A percentile compares a stretch with the other conserved stretches of the same genome.
Evolutionary conservation across 2,329 filamentous ascomycete species (phyloP).

Genomic region (Trichoderma lentiforme): DNA sequence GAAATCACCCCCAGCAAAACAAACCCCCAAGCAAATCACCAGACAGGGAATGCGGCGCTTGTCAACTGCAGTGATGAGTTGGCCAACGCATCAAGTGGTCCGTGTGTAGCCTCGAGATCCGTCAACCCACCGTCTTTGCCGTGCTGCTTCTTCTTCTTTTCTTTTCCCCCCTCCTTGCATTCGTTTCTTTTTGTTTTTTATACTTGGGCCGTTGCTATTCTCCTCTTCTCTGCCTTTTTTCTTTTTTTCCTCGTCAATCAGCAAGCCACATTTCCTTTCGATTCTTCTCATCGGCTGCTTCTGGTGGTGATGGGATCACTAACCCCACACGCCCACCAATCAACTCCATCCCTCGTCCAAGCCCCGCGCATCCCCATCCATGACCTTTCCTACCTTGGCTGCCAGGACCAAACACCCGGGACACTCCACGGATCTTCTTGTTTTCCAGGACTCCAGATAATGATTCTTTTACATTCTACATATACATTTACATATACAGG

Average conservation of each 20-base stretch:
- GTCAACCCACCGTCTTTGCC: slow-evolving; percentile 10
- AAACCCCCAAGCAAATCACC: slow-evolving; percentile 16
- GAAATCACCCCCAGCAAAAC: neutral
- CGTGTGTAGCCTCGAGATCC: slow-evolving; percentile 37
- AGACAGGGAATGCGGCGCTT: slow-evolving; percentile 29
- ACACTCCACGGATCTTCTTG: slow-evolving; percentile 2
- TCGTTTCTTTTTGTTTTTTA: neutral
- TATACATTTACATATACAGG: neutral
- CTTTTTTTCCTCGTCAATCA: neutral
- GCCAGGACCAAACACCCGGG: slow-evolving; percentile 10
- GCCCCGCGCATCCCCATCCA: slow-evolving; percentile 2
- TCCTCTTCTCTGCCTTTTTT: neutral
- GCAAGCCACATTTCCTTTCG: neutral
- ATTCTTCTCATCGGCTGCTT: no score
- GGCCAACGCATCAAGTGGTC: slow-evolving; percentile 43
- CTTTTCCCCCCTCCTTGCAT: neutral
- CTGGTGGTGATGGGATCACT: neutral
- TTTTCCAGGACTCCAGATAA: neutral
- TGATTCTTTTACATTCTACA: neutral
- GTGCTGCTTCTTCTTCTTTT: neutral
- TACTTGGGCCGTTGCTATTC: neutral
- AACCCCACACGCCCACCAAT: neutral
- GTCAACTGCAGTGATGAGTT: slow-evolving; percentile 44
- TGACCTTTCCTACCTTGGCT: neutral
- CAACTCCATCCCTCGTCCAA: neutral